Evolutionary conservation across 2,329 filamentous ascomycete species (phyloP), one percentile per base, ranked within the genome.

Genomic region (Arthrobotrys iridis): DNA sequence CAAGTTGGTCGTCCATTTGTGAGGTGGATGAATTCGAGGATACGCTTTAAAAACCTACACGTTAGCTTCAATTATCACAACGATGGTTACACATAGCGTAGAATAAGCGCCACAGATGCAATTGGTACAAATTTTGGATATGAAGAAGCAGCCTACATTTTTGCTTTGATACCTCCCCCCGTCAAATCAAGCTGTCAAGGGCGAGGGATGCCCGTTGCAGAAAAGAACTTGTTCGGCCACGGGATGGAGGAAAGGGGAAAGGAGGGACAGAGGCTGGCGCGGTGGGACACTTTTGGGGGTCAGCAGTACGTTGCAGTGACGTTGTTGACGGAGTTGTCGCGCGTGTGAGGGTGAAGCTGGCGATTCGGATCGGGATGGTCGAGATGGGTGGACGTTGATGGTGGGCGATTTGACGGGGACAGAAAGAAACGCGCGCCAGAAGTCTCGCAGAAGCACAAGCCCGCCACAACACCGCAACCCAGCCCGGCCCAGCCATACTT

Each of bases 1-100:
- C 70, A 28, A 74, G 46, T 50, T 62, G 55, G 52, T 74, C 70
- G 18, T 74, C 70, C 70, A 74, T 74, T 66, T n/a, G n/a, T n/a
- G n/a, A n/a, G n/a, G 55, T 58, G 8, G 13, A 40, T 55, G 20
- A 8, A 26, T 30, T 37, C 30, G 11, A 24, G 3, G 2, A 46
- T 30, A 50, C 55, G 33, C 55, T 60, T 35, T 45, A 26, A 45
- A 15, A 55, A n/a, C 24, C 18, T 15, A 55, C n/a, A 13, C 7
- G n/a, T 55, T 55, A 55, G 50, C 50, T 37, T 55, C 28, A 37
- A 18, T 2, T 10, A 55, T 8, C 50, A 55, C 13, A 20, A 55
- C 13, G 2, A 4, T 5, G n/a, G 11, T 15, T 6, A 40, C 35
- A 40, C 1, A 40, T 40, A n/a, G 35, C n/a, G n/a, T 40, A n/a